Base-by-base conservation (phyloP, 768 basidiomycete genomes). In the Heimioporus sp. region DNA sequence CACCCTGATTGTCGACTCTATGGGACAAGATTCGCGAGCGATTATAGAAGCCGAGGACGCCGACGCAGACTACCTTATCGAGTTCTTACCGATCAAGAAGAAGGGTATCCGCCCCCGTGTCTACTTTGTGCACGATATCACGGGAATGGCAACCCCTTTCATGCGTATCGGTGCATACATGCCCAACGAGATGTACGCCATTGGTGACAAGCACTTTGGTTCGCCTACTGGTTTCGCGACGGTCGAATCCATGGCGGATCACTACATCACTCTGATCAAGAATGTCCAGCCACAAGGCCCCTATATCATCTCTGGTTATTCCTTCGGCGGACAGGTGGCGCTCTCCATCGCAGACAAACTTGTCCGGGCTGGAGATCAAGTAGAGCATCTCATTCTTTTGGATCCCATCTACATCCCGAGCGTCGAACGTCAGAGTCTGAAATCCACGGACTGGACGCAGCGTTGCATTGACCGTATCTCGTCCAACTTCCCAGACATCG, bases 101-200 rank as follows among this genome's bases (percentile, higher is more conserved):
- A 67, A 67, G 57, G 65, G 65, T 16, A 53, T 56, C 12, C 57
- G 34, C 1, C 65, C 65, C 31, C 64, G 62, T 15, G 2, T 67
- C 46, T 67, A 65, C 43, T 49, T 67, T 45, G 62, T 67, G n/a
- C 65, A 67, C 55, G 65, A 67, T 39, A 60, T 67, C 54, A 67
- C 65, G 4, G 65, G 65, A 35, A 67, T 67, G 64, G 66, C 62
- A 9, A 67, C 65, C 2, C 65, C 65, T 4, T 68, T 64, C 53
- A 67, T 67, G 66, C 62, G 65, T 12, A 65, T 67, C 21, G 66
- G 65, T 7, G 62, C 66, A 19, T 67, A 58, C 52, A 67, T 67
- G 65, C 64, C 65, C 1, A 65, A 54, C 41, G 65, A 67, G 60
- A 64, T 68, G 60, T 67, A 67, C 31, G 66, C 66, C n/a, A 68